Percentiles rank a stretch among this genome's conserved stretches.
phyloP scores from a whole-genome alignment of 2,329 filamentous ascomycete genomes.

The Orbilia blumenaviensis region DNA sequence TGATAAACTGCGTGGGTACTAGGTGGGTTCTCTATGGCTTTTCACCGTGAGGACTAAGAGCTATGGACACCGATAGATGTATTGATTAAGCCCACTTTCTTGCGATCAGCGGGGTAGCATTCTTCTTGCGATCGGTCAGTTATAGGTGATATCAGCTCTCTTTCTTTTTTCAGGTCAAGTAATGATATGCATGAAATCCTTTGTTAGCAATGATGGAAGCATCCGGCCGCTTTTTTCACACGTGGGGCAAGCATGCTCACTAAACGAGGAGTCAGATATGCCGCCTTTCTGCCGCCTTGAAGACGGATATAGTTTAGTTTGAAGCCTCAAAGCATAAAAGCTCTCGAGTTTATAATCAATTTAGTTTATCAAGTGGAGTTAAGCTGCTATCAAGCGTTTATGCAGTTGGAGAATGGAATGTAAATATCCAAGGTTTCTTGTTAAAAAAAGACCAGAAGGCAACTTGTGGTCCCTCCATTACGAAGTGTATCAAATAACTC shows the following conservation, averaged over 20 bases:
- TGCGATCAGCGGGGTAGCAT: conserved; percentile 35
- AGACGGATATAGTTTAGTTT: conserved; percentile 28
- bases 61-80: neutral
- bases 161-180: neutral
- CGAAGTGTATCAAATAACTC: conserved; percentile 6
- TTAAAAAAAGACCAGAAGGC: neutral
- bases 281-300: conserved; percentile 44
- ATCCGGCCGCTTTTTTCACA: conserved; percentile 34
- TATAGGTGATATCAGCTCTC: conserved; percentile 11
- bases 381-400: conserved; percentile 1
- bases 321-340: neutral
- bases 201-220: conserved; percentile 28
- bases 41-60: neutral
- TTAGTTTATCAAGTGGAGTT: conserved; percentile 19
- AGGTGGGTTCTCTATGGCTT: conserved; percentile 27
- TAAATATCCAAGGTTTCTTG: conserved; percentile 16
- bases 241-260: conserved; percentile 33
- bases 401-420: conserved; percentile 9
- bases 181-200: conserved; percentile 33
- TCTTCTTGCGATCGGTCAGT: conserved; percentile 22
- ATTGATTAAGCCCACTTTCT: conserved; percentile 31
- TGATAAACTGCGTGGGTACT: conserved; percentile 50
- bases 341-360: conserved; percentile 17
- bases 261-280: conserved; percentile 36
- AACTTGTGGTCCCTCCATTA: neutral